These are phyloP conservation scores for Rosa persica DNA, from an alignment of 306 rosid species.

Conservation along the genomic window DNA sequence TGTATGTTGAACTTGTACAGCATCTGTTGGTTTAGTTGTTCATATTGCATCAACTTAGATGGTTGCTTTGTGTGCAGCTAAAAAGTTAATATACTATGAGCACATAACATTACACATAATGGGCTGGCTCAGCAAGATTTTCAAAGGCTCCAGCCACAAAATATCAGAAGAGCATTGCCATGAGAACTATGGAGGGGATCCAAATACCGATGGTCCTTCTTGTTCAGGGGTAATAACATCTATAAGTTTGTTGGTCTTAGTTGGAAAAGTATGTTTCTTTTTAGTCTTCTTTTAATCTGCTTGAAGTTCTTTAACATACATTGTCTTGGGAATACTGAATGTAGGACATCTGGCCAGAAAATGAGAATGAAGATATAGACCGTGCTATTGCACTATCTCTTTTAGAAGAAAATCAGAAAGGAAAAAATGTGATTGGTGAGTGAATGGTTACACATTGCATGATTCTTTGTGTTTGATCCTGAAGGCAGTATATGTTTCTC, in stretches of 20 bases:
- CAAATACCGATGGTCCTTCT: constrained; percentile 55
- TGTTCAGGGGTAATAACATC: constrained; percentile 63
- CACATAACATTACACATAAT: constrained; percentile 43
- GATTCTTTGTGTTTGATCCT: background rate
- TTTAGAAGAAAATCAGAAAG: constrained; percentile 58
- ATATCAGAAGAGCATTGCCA: constrained; percentile 60
- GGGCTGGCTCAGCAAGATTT: constrained; percentile 87
- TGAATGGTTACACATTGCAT: constrained; percentile 13
- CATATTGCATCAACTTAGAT: constrained; percentile 14
- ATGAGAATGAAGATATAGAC: constrained; percentile 74
- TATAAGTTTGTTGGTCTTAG: background rate
- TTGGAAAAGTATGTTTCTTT: constrained; percentile 2
- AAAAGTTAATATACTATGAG: constrained; percentile 38
- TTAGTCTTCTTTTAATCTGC: constrained; percentile 13
- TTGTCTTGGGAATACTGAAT: constrained; percentile 36
- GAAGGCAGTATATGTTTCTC: background rate
- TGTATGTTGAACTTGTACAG: constrained; percentile 10
- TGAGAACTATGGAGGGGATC: constrained; percentile 47
- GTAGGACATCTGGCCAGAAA: constrained; percentile 77
- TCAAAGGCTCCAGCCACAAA: constrained; percentile 69
- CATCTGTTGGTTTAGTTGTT: constrained; percentile 15
- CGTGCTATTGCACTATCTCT: constrained; percentile 89
- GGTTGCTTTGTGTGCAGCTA: constrained; percentile 55
- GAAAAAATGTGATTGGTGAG: constrained; percentile 67
- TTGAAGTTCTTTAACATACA: constrained; percentile 17